Conservation (phyloP, 345 rosid species). For the Mangifera indica region DNA sequence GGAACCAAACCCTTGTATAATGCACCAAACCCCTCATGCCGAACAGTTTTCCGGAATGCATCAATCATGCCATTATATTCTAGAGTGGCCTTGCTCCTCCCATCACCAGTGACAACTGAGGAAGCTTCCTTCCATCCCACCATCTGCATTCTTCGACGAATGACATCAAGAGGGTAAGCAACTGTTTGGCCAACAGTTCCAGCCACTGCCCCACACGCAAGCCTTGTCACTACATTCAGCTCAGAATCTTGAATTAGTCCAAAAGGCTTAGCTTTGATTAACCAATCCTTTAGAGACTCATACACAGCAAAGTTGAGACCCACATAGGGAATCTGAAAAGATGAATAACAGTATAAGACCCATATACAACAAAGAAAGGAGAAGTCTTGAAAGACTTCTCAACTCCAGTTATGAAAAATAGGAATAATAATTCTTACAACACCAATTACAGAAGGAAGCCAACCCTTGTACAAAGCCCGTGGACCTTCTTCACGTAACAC, state of each 20-base stretch:
- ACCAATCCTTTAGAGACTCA: conserved; percentile 89
- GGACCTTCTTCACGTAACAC: conserved; percentile 94
- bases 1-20: conserved; percentile 97
- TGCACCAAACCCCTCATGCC: conserved; percentile 92
- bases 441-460: conserved; percentile 99
- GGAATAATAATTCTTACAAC: conserved; percentile 59
- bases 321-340: conserved; percentile 85
- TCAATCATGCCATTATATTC: conserved; percentile 89
- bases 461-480: conserved; percentile 90
- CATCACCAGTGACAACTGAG: conserved; percentile 77
- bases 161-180: conserved; percentile 96
- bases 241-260: conserved; percentile 73
- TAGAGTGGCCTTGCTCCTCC: conserved; percentile 48
- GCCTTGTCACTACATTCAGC: conserved; percentile 76
- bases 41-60: conserved; percentile 85
- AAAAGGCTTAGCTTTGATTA: conserved; percentile 58
- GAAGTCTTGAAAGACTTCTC: not conserved
- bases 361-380: conserved; percentile 7
- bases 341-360: conserved; percentile 9
- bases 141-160: conserved; percentile 99
- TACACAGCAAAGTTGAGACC: conserved; percentile 98
- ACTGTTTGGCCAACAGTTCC: conserved; percentile 98
- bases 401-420: not conserved
- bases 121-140: conserved; percentile 97
- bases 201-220: conserved; percentile 95